Percentiles rank a stretch among this genome's conserved stretches.
phyloP scores from a whole-genome alignment of 768 basidiomycete genomes.

The Butyriboletus loyo region DNA sequence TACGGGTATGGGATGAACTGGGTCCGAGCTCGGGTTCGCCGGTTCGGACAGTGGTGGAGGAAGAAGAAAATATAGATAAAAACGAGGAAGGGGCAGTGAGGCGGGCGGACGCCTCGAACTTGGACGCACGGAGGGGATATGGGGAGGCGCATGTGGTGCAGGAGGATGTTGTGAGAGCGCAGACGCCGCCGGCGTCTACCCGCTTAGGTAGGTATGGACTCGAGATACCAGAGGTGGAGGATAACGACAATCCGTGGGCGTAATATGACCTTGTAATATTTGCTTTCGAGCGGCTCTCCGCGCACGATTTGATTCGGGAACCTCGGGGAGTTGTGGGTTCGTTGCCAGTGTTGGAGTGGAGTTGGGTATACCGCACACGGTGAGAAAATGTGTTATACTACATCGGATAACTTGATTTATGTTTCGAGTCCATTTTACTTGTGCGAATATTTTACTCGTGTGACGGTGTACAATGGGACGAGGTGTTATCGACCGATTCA shows the following conservation, averaged over 20 bases:
- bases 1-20: conserved; percentile 27
- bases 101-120: too few species aligned
- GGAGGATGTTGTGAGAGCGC: conserved; percentile 8
- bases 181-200: conserved; percentile 21
- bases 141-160: background rate
- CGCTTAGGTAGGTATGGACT: conserved; percentile 5
- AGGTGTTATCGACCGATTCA: too few species aligned
- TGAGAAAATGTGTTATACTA: too few species aligned
- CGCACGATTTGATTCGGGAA: background rate
- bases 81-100: too few species aligned
- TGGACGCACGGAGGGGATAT: background rate
- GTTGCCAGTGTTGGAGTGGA: too few species aligned
- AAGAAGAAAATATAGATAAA: background rate
- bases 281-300: background rate
- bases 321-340: too few species aligned
- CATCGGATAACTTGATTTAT: too few species aligned
- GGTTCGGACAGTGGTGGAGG: background rate
- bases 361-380: too few species aligned
- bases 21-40: background rate
- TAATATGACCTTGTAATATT: background rate
- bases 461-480: too few species aligned
- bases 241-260: conserved; percentile 26
- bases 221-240: conserved; percentile 16
- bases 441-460: too few species aligned
- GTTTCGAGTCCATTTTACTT: too few species aligned